phyloP scores from a whole-genome alignment of 306 rosid genomes.

The Medicago arabica region DNA sequence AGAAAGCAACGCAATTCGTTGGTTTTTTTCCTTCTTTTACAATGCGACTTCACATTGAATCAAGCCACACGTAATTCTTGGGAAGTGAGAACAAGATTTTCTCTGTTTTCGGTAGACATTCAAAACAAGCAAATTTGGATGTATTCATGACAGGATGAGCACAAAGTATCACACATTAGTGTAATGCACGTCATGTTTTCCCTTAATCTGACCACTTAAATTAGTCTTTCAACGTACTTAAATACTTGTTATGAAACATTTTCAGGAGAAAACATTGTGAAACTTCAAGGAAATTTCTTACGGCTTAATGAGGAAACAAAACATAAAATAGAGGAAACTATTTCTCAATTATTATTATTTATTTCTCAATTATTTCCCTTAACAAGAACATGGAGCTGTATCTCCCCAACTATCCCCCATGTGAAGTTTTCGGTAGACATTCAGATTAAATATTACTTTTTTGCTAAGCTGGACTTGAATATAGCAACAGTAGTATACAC shows the following conservation, averaged over 20 bases:
- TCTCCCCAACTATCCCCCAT: slow-evolving; percentile 36
- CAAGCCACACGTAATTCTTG: slow-evolving; percentile 5
- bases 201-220: background rate
- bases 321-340: slow-evolving; percentile 23
- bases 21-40: background rate
- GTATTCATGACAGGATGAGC: background rate
- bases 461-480: slow-evolving; percentile 13
- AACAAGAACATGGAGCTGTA: slow-evolving; percentile 32
- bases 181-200: slow-evolving; percentile 21
- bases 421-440: slow-evolving; percentile 34
- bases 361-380: slow-evolving; percentile 1
- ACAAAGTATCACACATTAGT: background rate
- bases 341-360: slow-evolving; percentile 26
- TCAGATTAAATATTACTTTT: slow-evolving; percentile 9
- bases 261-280: slow-evolving; percentile 6
- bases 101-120: background rate
- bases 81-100: slow-evolving; percentile 31
- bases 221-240: slow-evolving; percentile 12
- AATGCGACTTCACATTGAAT: background rate
- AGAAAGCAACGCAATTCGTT: background rate
- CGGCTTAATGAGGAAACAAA: background rate
- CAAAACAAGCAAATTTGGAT: slow-evolving; percentile 16
- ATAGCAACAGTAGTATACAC: background rate
- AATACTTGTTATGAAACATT: background rate
- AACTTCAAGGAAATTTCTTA: slow-evolving; percentile 46